A percentile compares a stretch with the other conserved stretches of the same genome.
Evolutionary conservation across 2,329 filamentous ascomycete genomes (phyloP).

Genomic region (Nemania abortiva): DNA sequence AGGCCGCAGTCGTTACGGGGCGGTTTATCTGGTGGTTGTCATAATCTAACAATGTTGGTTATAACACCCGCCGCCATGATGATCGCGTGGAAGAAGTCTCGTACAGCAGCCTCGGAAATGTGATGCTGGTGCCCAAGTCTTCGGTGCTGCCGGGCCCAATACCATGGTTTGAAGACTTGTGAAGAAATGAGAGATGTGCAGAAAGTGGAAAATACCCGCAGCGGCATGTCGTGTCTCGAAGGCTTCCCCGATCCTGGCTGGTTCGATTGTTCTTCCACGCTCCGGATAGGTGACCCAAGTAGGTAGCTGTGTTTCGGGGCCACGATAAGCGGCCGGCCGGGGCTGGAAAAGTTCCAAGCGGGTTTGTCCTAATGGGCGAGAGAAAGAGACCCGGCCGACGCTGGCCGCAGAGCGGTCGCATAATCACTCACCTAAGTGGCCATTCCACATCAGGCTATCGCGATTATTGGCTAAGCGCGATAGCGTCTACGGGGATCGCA

Average conservation of each 20-base stretch:
- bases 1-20: conserved; percentile 14
- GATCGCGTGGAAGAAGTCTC: conserved; percentile 16
- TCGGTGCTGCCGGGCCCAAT: conserved; percentile 36
- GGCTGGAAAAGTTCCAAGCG: conserved; percentile 12
- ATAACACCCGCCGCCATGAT: neutral
- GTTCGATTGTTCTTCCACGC: conserved; percentile 29
- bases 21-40: neutral
- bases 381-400: conserved; percentile 6
- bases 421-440: conserved; percentile 21
- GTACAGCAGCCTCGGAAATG: conserved; percentile 17
- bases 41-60: neutral
- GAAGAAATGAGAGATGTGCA: neutral
- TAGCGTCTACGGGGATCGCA: conserved; percentile 33
- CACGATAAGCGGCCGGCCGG: conserved; percentile 24
- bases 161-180: conserved; percentile 34
- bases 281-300: neutral
- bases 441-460: conserved; percentile 33
- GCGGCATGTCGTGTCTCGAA: conserved; percentile 10
- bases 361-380: conserved; percentile 12
- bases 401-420: conserved; percentile 30
- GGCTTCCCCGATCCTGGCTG: neutral
- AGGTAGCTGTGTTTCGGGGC: conserved; percentile 22
- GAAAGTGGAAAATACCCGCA: conserved; percentile 34
- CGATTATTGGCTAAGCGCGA: conserved; percentile 45
- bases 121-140: neutral